Percentiles rank a stretch among this genome's conserved stretches.
These are phyloP conservation scores for Hypsizygus marmoreus DNA, from an alignment of 768 basidiomycete genomes.

Conservation along the genomic window DNA sequence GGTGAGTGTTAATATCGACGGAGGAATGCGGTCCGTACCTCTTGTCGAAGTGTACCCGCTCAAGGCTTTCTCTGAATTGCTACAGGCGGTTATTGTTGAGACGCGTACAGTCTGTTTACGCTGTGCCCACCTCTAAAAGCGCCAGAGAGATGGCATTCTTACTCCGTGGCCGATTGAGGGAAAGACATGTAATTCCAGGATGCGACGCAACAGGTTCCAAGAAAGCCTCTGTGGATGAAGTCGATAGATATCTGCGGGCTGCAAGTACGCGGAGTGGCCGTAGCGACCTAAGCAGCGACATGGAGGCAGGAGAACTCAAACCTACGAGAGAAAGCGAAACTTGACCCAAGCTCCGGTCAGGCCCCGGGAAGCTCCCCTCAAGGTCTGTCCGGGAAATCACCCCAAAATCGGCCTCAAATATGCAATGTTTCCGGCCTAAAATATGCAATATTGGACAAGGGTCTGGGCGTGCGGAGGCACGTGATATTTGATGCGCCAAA, in stretches of 20 bases:
- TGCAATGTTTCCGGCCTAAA: too few species aligned
- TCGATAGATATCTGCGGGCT: constrained; percentile 14
- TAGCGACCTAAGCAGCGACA: constrained; percentile 8
- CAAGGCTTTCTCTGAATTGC: constrained; percentile 74
- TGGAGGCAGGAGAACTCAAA: background rate
- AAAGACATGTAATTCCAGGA: constrained; percentile 70
- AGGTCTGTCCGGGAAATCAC: too few species aligned
- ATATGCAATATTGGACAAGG: too few species aligned
- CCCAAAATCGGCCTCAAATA: too few species aligned
- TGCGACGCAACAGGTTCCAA: constrained; percentile 54
- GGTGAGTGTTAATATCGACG: constrained; percentile 4
- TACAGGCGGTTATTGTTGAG: too few species aligned
- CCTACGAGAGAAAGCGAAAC: too few species aligned
- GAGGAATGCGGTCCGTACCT: constrained; percentile 38
- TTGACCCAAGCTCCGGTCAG: too few species aligned
- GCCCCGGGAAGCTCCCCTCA: too few species aligned
- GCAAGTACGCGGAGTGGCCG: background rate
- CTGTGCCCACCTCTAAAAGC: constrained; percentile 62
- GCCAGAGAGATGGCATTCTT: constrained; percentile 86
- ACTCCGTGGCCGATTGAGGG: constrained; percentile 79
- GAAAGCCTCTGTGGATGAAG: constrained; percentile 36
- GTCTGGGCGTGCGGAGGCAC: too few species aligned
- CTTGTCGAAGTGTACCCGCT: constrained; percentile 65
- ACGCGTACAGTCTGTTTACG: too few species aligned
- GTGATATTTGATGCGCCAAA: too few species aligned